A percentile compares a stretch with the other conserved stretches of the same genome.
Conservation (phyloP, 2,329 filamentous ascomycete species). For the Epicoccum nigrum region DNA sequence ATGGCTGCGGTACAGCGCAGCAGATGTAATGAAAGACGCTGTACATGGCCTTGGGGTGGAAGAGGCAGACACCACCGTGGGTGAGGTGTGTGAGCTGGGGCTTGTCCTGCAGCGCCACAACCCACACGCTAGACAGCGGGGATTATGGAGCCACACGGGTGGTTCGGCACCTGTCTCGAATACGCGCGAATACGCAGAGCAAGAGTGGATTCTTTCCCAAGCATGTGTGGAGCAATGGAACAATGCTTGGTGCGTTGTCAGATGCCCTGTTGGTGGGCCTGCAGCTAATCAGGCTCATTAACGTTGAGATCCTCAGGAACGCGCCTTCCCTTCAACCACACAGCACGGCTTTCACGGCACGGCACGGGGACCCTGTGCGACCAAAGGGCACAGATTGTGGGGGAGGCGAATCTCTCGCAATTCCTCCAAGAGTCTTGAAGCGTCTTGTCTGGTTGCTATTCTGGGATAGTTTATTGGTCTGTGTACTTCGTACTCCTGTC, state of each 20-base stretch:
- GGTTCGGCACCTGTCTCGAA: slow-evolving; percentile 17
- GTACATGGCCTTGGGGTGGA: slow-evolving; percentile 12
- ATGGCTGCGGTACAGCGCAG: slow-evolving; percentile 32
- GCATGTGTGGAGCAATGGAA: background rate
- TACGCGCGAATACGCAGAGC: slow-evolving; percentile 12
- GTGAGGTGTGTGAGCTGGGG: slow-evolving; percentile 11
- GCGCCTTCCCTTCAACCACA: slow-evolving; percentile 2
- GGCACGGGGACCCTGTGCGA: slow-evolving; percentile 6
- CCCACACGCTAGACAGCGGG: slow-evolving; percentile 20
- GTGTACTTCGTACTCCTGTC: background rate
- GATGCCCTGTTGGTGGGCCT: background rate
- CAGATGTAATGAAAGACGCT: slow-evolving; percentile 22
- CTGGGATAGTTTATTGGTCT: background rate
- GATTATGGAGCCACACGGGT: slow-evolving; percentile 10
- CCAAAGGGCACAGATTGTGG: slow-evolving; percentile 6
- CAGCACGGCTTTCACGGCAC: slow-evolving; percentile 16
- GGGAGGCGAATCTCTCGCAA: slow-evolving; percentile 8
- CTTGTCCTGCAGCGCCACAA: slow-evolving; percentile 17
- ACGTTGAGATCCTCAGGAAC: slow-evolving; percentile 17
- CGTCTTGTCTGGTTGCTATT: background rate
- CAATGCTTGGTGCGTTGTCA: background rate
- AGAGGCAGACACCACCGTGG: slow-evolving; percentile 7
- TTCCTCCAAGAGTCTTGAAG: background rate
- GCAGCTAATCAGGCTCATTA: slow-evolving; percentile 6
- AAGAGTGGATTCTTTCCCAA: background rate